Evolutionary conservation across 2,329 filamentous ascomycete species (phyloP), one percentile per base, ranked within the genome.

Genomic region (Bipolaris victoriae): DNA sequence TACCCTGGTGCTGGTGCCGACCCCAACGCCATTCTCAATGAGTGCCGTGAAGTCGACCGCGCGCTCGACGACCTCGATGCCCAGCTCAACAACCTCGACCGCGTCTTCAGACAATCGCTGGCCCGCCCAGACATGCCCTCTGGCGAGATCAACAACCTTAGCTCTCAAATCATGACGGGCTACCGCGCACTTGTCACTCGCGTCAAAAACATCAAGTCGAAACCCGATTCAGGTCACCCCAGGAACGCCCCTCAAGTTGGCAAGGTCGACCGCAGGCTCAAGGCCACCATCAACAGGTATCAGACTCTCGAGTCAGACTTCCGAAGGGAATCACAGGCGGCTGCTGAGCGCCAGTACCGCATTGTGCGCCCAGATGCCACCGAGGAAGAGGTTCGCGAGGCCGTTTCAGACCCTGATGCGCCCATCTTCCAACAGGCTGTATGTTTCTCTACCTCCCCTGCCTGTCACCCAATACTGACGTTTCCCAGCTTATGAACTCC

Each of bases 381-480:
- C 26, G 90, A 95, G 52, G 81, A 84, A 41, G 92, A 98, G 76
- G 86, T 97, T 26, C 84, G 85, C 57, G 86, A 89, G 55, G 92
- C 91, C 15, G 89, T 93, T 0, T 87, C 94, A 70, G 87, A 91
- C 60, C 66, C 83, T 80, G 85, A 89, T 63, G 86, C 88, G 51
- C 91, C 96, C 77, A 88, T 96, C 65, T 98, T 98, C 80, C 88
- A 89, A 73, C 91, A 96, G 76, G 91, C 92, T 55, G 81, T 83
- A 78, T 57, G 79, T 70, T 11, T 45, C 43, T 1, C 36, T 15
- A 43, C 20, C 41, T 13, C 5, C 20, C 29, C 39, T 1, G 9
- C 3, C 24, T 24, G 3, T 3, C 39, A 13, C 43, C 20, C 13
- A 10, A 36, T 57, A 40, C 67, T 72, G 41, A 70, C 55, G 15